Evolutionary conservation across 495 filamentous ascomycete genomes (phyloP), one percentile per base, ranked within the genome.

Genomic region (Acidiella bohemica): DNA sequence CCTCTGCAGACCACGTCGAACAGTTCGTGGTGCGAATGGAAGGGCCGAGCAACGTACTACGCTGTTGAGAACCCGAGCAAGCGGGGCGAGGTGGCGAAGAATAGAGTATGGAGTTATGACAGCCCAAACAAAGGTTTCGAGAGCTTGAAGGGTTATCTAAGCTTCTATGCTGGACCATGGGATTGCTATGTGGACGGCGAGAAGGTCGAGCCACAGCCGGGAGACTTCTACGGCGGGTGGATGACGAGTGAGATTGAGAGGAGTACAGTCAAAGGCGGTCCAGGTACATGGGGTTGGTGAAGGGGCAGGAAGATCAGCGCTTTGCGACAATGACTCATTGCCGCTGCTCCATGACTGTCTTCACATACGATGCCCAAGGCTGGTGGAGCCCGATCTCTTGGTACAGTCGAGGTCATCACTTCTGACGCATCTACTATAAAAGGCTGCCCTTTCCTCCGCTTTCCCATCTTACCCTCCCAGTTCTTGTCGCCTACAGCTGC

Each of bases 161-260:
- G 57, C 36, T 68, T 75, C 41, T 74, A 68, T 50, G 65, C 41
- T 10, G 67, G 64, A 5, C 71, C 71, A 11, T 74, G 71, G 71
- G 65, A 72, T 28, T 75, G 71, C 51, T 73, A 54, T 48, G 71
- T 74, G 11, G 70, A 75, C 58, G 71, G 70, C n/a, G 71, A 75
- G 56, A 57, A 62, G 35, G 71, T 71, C 21, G 57, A 64, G 52
- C 47, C 70, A 20, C 71, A 73, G 54, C 69, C 66, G 19, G 69
- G 71, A 21, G 71, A 74, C 47, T 75, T 70, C 44, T 74, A 74
- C 51, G 71, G 68, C 29, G 71, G 71, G 3, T 75, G 71, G 71
- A 59, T 68, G 34, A 74, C 70, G 20, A 62, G 59, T 44, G 70
- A 75, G 29, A 61, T 75, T 43, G 67, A 70, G 49, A 68, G 70